Base-by-base conservation (phyloP, 441 rosid species). In the Populus hybrid region DNA sequence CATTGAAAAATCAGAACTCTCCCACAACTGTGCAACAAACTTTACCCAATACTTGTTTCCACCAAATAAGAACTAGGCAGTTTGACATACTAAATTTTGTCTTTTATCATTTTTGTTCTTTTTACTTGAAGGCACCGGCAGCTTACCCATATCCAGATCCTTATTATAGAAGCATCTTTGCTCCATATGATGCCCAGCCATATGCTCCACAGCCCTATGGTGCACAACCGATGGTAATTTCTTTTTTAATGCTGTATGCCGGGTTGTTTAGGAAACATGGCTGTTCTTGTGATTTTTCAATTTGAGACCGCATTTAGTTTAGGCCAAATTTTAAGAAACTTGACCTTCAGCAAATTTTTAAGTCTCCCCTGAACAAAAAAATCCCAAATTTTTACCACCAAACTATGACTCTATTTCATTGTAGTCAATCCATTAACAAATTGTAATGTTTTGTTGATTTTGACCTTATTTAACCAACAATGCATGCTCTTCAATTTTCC, bases 91-190 rank as follows among this genome's bases (percentile, higher is more conserved):
- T 72, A 40, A 76, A 70, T 75, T 80, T 18, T 72, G 57, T 83
- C 34, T 68, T 63, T 69, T 83, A 38, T 38, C 46, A 38, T 38
- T 38, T 73, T 81, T 76, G 80, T 81, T 38, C 84, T 76, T 50
- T 50, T 14, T 69, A 61, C 54, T 75, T 84, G 87, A 81, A 95
- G 99, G 93, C 85, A 66, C 93, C 92, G n/a, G 88, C 88, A 69
- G 80, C 89, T 73, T 95, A 93, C 82, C 98, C 98, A 5, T 93
- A 90, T 82, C 96, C 96, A 63, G 96, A 93, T 88, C 99, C 97
- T 67, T 95, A 93, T 75, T 93, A 91, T 79, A 88, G 97, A 86
- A 95, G 97, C 83, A 89, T 95, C 81, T 95, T 95, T 86, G 92
- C 97, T 82, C 96, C 95, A 50, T 88, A 84, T 84, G 92, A 92